Percentiles rank a stretch among this genome's conserved stretches.
Conservation (phyloP, 768 basidiomycete species). For the Mycena indigotica region DNA sequence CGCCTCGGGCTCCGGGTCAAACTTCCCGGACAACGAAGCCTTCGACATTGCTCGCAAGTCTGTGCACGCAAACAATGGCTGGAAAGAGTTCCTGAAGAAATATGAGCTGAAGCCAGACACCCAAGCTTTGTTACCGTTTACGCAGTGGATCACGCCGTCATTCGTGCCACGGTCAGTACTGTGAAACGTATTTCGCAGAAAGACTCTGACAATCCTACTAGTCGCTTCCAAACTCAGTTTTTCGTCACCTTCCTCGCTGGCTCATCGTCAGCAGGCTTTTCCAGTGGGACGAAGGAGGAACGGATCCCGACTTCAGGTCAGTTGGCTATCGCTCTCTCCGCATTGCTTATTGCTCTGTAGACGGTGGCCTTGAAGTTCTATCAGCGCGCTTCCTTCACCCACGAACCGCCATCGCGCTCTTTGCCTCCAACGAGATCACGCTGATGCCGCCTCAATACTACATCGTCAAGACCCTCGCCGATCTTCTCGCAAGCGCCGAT, state of each 20-base stretch:
- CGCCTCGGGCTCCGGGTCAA: constrained; percentile 38
- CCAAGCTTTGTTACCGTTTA: constrained; percentile 63
- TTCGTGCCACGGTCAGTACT: constrained; percentile 49
- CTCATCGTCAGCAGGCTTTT: constrained; percentile 47
- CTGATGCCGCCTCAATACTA: constrained; percentile 80
- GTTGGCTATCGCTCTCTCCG: constrained; percentile 1
- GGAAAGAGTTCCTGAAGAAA: constrained; percentile 53
- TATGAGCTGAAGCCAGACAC: constrained; percentile 48
- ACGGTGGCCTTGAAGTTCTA: constrained; percentile 71
- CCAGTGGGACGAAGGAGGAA: constrained; percentile 57
- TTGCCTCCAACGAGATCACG: constrained; percentile 49
- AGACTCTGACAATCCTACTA: constrained; percentile 28
- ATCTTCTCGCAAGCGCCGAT: constrained; percentile 41
- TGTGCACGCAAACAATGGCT: constrained; percentile 57
- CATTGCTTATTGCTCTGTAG: constrained; percentile 27
- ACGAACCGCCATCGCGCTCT: constrained; percentile 52
- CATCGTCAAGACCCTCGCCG: constrained; percentile 61
- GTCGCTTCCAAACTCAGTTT: constrained; percentile 74
- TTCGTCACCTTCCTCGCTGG: constrained; percentile 62
- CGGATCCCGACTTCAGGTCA: constrained; percentile 60
- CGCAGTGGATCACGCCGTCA: constrained; percentile 73
- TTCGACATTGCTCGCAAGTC: constrained; percentile 57
- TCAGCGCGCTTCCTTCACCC: constrained; percentile 69
- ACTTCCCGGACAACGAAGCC: constrained; percentile 34
- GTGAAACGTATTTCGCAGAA: constrained; percentile 5